Evolutionary conservation across 768 basidiomycete species (phyloP), one percentile per base, ranked within the genome.

Genomic region (Glaciozyma antarctica): DNA sequence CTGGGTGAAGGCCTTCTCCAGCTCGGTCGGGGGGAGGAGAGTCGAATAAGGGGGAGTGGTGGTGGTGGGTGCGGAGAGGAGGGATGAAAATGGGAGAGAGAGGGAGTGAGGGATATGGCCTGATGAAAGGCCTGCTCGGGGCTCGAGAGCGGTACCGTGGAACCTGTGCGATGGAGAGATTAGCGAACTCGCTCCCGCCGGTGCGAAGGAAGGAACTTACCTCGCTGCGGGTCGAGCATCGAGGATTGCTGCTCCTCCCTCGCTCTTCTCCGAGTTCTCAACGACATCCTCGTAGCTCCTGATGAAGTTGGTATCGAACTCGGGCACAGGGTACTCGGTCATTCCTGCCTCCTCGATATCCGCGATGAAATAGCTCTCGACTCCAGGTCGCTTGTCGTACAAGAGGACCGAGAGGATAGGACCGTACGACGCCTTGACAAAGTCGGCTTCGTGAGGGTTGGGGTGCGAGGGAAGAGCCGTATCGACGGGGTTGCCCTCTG

Each of bases 71-170:
- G 49, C 21, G 19, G 64, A 54, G 34, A 73, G 70, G 26, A 75
- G 62, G 2, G 61, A 24, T 26, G 52, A n/a, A 79, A 95, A 99
- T 1, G 95, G 88, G 12, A 95, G 79, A 3, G 90, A 88, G 70
- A 84, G 79, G 0, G 93, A 89, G 75, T 86, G 78, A 0, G 94
- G 93, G 61, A 98, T 92, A 75, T 98, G 95, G 0, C 95, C 95
- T 0, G 88, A 90, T 26, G 88, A 82, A 60, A 98, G 80, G 21
- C 86, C 86, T 19, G 88, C 83, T 19, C 95, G 84, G 17, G 95
- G 95, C 75, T 99, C 95, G 13, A 90, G 87, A 43, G 86, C 87
- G 43, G 79, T 80, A 22, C 92, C 93, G 30, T 82, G 78, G 75
- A 83, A 98, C 67, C 93, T 94, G 32, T 32, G 72, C 44, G 15